Conservation (phyloP, 148 eudicot species). For the Simmondsia chinensis region DNA sequence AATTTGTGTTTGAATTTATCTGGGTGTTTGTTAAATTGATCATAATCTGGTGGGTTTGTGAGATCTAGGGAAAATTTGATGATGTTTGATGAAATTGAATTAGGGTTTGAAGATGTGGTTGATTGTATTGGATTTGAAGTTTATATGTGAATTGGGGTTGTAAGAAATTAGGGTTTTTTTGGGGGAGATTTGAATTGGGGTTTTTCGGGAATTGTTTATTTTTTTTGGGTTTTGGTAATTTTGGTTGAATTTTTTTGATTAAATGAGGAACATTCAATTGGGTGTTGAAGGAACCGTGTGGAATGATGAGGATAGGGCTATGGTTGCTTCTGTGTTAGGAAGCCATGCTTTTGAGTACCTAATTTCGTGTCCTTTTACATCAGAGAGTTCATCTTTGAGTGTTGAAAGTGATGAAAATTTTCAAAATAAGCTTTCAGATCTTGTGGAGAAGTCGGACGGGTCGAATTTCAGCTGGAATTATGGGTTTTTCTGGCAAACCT, state of each 20-base stretch:
- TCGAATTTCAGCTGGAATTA: constrained; percentile 82
- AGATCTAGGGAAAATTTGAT: constrained; percentile 21
- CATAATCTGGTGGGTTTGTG: neutral
- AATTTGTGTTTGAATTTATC: constrained; percentile 3
- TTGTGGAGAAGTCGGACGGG: constrained; percentile 51
- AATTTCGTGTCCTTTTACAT: constrained; percentile 43
- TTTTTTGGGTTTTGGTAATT: neutral
- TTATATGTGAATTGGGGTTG: constrained; percentile 6
- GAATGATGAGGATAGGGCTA: constrained; percentile 71
- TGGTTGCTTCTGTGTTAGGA: constrained; percentile 71
- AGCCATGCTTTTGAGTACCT: constrained; percentile 67
- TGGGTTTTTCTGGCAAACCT: constrained; percentile 87
- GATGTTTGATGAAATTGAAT: neutral
- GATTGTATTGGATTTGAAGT: neutral
- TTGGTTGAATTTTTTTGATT: constrained; percentile 7
- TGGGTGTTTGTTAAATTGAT: neutral
- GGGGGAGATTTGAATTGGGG: constrained; percentile 6
- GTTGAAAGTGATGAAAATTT: constrained; percentile 54
- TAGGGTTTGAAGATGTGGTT: neutral
- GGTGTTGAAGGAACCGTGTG: constrained; percentile 34
- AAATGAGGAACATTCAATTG: constrained; percentile 30
- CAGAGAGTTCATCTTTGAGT: constrained; percentile 59
- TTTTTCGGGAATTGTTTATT: neutral
- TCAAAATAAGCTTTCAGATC: constrained; percentile 76
- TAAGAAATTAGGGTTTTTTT: constrained; percentile 17